These are phyloP conservation scores for Dendryphion nanum DNA, from an alignment of 2,329 filamentous ascomycete genomes.

Conservation along the genomic window DNA sequence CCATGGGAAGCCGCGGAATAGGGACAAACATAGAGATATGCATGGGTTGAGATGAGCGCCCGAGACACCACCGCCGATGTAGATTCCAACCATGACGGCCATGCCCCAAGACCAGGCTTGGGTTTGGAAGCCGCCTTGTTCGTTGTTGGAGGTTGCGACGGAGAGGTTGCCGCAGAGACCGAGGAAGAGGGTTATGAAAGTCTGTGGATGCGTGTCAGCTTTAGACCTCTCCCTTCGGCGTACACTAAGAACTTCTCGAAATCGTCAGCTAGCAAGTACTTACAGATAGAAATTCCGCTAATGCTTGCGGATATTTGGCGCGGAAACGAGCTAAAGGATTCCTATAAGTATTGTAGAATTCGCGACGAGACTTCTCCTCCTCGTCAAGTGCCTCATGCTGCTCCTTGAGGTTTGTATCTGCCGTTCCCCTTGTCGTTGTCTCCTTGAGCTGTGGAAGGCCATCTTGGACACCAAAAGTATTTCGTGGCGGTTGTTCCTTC, in stretches of 20 bases:
- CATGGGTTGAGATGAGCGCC: conserved; percentile 3
- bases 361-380: conserved; percentile 46
- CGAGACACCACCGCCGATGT: conserved; percentile 1
- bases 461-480: conserved; percentile 47
- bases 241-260: no score
- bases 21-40: conserved; percentile 25
- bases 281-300: conserved; percentile 55
- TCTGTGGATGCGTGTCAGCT: conserved; percentile 7
- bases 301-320: conserved; percentile 52
- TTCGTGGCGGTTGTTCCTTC: conserved; percentile 8
- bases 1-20: conserved; percentile 61
- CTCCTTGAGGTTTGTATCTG: conserved; percentile 31
- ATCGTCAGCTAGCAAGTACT: conserved; percentile 4
- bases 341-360: conserved; percentile 50
- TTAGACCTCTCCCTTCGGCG: conserved; percentile 1
- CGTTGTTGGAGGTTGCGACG: conserved; percentile 48
- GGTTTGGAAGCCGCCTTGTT: conserved; percentile 29
- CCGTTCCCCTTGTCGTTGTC: conserved; percentile 21
- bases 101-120: conserved; percentile 51
- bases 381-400: conserved; percentile 37
- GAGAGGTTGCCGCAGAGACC: conserved; percentile 53
- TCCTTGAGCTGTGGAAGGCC: conserved; percentile 40
- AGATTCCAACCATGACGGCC: conserved; percentile 49
- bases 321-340: conserved; percentile 54
- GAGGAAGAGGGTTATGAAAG: conserved; percentile 36